Conservation (phyloP, 257 asterid genomes). For the Solanum tarijense region DNA sequence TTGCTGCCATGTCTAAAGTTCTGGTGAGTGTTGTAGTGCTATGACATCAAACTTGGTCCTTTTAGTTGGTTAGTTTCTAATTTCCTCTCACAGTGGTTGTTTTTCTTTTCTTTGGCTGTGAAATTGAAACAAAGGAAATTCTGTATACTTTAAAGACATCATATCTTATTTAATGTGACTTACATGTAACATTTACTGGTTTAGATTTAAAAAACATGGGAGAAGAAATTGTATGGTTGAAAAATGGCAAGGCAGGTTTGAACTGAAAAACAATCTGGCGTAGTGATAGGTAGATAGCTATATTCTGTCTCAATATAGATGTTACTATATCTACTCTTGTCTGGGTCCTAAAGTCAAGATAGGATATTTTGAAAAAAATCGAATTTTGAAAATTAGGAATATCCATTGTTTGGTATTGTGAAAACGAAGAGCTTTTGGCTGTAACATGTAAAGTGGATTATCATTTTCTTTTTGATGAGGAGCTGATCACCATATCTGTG, state of each 20-base stretch:
- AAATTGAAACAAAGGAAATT: background rate
- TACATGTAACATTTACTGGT: background rate
- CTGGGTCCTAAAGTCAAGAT: background rate
- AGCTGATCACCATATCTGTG: background rate
- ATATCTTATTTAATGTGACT: background rate
- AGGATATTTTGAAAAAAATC: background rate
- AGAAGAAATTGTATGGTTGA: background rate
- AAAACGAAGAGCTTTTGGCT: background rate
- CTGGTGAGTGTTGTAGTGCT: slow-evolving; percentile 41
- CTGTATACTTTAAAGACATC: background rate
- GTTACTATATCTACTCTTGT: background rate
- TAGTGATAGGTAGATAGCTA: background rate
- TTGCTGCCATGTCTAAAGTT: slow-evolving; percentile 87
- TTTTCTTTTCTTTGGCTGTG: background rate
- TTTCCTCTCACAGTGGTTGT: background rate
- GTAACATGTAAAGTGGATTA: background rate
- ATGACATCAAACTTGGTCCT: slow-evolving; percentile 1
- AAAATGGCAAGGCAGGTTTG: background rate
- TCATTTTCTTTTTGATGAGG: background rate
- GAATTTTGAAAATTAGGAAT: background rate
- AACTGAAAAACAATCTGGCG: background rate
- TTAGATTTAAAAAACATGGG: background rate
- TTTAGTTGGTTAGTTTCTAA: background rate
- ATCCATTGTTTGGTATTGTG: background rate
- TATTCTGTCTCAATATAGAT: background rate